phyloP scores from a whole-genome alignment of 805 yeast genomes.

The Zygoascus bituminiphila region DNA sequence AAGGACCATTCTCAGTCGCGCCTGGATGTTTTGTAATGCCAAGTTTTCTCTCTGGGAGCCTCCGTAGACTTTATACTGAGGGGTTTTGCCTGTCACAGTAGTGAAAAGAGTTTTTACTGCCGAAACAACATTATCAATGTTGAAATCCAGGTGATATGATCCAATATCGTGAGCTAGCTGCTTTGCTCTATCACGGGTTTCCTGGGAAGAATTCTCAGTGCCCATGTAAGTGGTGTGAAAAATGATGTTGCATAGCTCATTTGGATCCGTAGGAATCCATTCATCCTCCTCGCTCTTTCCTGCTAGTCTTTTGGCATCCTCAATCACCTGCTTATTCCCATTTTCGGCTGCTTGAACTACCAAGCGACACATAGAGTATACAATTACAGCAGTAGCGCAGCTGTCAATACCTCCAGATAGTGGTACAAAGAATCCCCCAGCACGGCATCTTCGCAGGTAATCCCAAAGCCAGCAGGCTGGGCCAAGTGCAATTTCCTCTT shows the following conservation, averaged over 20 bases:
- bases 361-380: constrained; percentile 86
- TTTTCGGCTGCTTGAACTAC: constrained; percentile 60
- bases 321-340: constrained; percentile 70
- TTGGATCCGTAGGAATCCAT: constrained; percentile 68
- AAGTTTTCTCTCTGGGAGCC: constrained; percentile 87
- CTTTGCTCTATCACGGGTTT: constrained; percentile 77
- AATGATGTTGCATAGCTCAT: constrained; percentile 63
- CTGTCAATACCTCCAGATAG: constrained; percentile 96
- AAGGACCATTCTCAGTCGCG: constrained; percentile 89
- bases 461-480: constrained; percentile 99
- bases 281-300: constrained; percentile 35
- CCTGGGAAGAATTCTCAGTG: constrained; percentile 81
- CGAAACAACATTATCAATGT: constrained; percentile 77
- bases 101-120: constrained; percentile 73
- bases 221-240: constrained; percentile 96
- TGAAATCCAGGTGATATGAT: constrained; percentile 82
- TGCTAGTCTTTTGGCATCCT: constrained; percentile 64
- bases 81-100: constrained; percentile 82
- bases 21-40: constrained; percentile 95
- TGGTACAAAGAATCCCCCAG: constrained; percentile 89
- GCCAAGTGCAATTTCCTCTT: constrained; percentile 94
- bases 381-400: constrained; percentile 94
- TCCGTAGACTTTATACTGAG: constrained; percentile 86
- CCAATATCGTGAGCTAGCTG: constrained; percentile 70
- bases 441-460: constrained; percentile 80